These are phyloP conservation scores for Candida ovalis DNA, from an alignment of 805 yeast species.

Conservation along the genomic window DNA sequence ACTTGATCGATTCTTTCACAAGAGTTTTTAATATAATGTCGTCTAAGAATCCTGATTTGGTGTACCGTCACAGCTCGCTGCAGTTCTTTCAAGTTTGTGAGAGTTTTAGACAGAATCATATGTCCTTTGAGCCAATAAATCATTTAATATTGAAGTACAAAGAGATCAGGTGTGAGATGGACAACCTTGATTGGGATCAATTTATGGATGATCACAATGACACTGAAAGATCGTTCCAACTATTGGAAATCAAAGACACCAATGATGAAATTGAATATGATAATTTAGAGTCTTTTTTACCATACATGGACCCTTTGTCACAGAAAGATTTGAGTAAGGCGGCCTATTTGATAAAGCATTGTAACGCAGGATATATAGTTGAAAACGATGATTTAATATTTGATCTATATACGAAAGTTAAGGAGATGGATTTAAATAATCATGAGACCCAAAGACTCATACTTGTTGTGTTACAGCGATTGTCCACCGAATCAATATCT, in stretches of 20 bases:
- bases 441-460: slow-evolving; percentile 6
- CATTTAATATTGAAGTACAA: background rate
- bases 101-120: slow-evolving; percentile 1
- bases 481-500: background rate
- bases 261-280: background rate
- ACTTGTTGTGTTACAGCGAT: slow-evolving; percentile 7
- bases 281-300: background rate
- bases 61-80: slow-evolving; percentile 11
- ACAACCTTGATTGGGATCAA: slow-evolving; percentile 4
- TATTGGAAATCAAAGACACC: background rate
- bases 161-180: background rate
- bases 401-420: background rate
- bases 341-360: background rate
- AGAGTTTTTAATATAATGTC: slow-evolving; percentile 5
- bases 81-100: slow-evolving; percentile 8
- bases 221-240: background rate
- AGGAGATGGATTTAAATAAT: background rate
- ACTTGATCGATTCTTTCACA: slow-evolving; percentile 8
- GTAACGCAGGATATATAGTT: background rate
- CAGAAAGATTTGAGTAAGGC: background rate
- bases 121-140: slow-evolving; percentile 2
- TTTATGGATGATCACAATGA: background rate
- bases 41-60: slow-evolving; percentile 3
- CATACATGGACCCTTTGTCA: background rate
- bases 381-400: background rate